Percentiles rank a stretch among this genome's conserved stretches.
These are phyloP conservation scores for Melampsora occidentalis DNA, from an alignment of 1,284 basidiomycete species.

Conservation along the genomic window DNA sequence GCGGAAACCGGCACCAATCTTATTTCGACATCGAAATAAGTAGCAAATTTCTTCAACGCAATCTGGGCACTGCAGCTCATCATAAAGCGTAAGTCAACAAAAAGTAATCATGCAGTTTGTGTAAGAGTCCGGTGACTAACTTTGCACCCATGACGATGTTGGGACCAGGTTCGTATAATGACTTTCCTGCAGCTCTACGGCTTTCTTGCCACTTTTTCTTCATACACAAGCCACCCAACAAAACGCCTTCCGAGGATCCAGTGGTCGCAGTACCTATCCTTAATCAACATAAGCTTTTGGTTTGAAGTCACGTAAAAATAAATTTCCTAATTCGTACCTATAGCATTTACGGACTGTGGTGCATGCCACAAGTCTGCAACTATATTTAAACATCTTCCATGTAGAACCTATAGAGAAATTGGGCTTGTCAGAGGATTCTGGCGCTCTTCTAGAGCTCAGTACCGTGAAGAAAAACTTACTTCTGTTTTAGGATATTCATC, in stretches of 20 bases:
- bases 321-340: constrained; percentile 58
- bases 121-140: constrained; percentile 5
- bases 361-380: constrained; percentile 92
- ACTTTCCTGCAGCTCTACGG: constrained; percentile 79
- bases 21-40: constrained; percentile 82
- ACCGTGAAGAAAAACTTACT: neutral
- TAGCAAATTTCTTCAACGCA: constrained; percentile 66
- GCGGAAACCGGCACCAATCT: constrained; percentile 73
- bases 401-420: constrained; percentile 36
- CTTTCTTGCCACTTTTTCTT: constrained; percentile 90
- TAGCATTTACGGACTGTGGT: constrained; percentile 67
- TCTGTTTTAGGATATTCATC: constrained; percentile 34
- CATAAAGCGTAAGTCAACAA: neutral
- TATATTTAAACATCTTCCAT: constrained; percentile 65
- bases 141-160: constrained; percentile 55
- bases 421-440: constrained; percentile 16
- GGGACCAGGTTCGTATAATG: constrained; percentile 74
- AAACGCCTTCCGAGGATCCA: constrained; percentile 75
- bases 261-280: constrained; percentile 72
- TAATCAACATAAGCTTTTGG: neutral
- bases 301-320: neutral
- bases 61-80: constrained; percentile 71
- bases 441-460: neutral
- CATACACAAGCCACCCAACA: constrained; percentile 89
- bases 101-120: too few relatives aligned